Evolutionary conservation across 1,284 basidiomycete genomes (phyloP).

Genomic region (Ceratobasidium sp.): DNA sequence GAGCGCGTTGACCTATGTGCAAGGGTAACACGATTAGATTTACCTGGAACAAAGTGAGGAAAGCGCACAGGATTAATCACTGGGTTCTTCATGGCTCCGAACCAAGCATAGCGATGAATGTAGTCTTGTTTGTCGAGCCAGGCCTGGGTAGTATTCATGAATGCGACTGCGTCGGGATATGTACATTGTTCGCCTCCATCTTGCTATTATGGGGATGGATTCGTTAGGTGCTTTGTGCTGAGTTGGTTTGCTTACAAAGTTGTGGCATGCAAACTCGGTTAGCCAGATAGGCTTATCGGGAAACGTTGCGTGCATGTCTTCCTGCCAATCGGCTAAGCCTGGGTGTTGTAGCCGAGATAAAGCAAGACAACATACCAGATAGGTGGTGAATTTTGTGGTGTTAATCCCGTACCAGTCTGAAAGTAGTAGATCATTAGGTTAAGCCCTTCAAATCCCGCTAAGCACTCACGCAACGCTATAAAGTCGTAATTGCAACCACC

Average conservation of each 20-base stretch:
- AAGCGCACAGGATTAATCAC: conserved; percentile 41
- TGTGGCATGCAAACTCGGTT: conserved; percentile 75
- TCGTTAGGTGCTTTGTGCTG: background rate
- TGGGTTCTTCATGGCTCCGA: conserved; percentile 54
- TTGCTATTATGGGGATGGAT: conserved; percentile 2
- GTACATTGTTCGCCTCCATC: conserved; percentile 54
- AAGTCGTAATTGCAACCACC: conserved; percentile 60
- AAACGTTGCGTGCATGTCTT: conserved; percentile 65
- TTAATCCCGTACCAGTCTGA: conserved; percentile 69
- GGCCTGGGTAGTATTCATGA: conserved; percentile 59
- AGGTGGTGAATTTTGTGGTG: conserved; percentile 62
- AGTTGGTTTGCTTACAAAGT: conserved; percentile 51
- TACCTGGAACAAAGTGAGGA: background rate
- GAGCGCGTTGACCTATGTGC: conserved; percentile 36
- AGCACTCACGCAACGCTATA: conserved; percentile 57
- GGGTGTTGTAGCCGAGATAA: background rate
- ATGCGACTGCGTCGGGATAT: conserved; percentile 54
- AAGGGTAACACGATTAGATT: background rate
- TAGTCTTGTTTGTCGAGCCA: conserved; percentile 60
- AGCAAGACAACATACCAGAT: conserved; percentile 57
- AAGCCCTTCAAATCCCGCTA: background rate
- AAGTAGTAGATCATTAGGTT: background rate
- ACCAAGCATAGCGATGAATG: conserved; percentile 63
- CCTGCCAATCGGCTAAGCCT: background rate
- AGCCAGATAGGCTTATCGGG: conserved; percentile 63